Percentiles rank a stretch among this genome's conserved stretches.
These are phyloP conservation scores for Candida verbasci DNA, from an alignment of 805 yeast genomes.

Conservation along the genomic window DNA sequence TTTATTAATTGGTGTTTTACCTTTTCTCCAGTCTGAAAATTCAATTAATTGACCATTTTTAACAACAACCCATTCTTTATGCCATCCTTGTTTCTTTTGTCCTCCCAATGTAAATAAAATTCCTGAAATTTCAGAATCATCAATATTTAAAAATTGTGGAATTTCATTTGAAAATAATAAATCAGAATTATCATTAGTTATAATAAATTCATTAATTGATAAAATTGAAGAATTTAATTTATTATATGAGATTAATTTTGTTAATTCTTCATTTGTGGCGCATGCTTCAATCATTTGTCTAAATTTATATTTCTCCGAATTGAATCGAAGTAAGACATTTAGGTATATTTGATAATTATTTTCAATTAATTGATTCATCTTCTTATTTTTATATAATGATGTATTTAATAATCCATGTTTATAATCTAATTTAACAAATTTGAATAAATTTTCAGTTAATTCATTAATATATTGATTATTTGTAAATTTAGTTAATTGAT, in stretches of 20 bases:
- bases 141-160: slow-evolving; percentile 5
- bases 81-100: slow-evolving; percentile 71
- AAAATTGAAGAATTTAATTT: slow-evolving; percentile 14
- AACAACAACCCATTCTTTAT: slow-evolving; percentile 80
- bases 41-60: slow-evolving; percentile 65
- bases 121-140: slow-evolving; percentile 38
- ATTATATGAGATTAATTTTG: slow-evolving; percentile 25
- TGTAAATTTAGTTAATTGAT: slow-evolving; percentile 30
- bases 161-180: slow-evolving; percentile 19
- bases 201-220: slow-evolving; percentile 12
- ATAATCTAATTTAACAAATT: slow-evolving; percentile 22
- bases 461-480: slow-evolving; percentile 39
- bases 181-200: slow-evolving; percentile 26
- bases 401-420: slow-evolving; percentile 12
- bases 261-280: slow-evolving; percentile 35
- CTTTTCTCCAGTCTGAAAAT: slow-evolving; percentile 77
- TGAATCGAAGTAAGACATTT: slow-evolving; percentile 31
- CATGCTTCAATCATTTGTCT: slow-evolving; percentile 40
- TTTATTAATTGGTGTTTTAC: slow-evolving; percentile 53
- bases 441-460: slow-evolving; percentile 32
- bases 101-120: slow-evolving; percentile 57
- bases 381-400: slow-evolving; percentile 9
- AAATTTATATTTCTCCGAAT: slow-evolving; percentile 37
- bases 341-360: slow-evolving; percentile 27
- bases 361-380: slow-evolving; percentile 10